Evolutionary conservation across 352 stramenopile species (phyloP), one percentile per base, ranked within the genome.

Genomic region (Phytophthora pseudosyringae): DNA sequence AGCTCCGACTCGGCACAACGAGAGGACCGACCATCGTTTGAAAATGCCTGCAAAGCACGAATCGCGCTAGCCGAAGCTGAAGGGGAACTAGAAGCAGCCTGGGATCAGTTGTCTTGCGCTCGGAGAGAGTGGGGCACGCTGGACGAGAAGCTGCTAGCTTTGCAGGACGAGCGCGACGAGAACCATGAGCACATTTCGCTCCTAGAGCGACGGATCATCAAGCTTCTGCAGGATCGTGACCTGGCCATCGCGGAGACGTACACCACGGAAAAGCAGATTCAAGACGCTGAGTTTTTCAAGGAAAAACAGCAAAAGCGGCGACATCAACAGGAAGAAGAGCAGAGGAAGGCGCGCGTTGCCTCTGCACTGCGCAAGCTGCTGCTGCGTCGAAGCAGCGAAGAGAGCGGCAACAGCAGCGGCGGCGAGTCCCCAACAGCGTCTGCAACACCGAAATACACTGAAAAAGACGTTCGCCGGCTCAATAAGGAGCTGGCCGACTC

Each of bases 151-250:
- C 47, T 88, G 15, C 9, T 66, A 15, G 58, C 65, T 31, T 49
- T 90, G 9, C 62, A 81, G 13, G 67, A 78, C 15, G 77, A 92
- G 43, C 61, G 67, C 2, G 71, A 81, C 11, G 64, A 69, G 25
- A 88, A 71, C 54, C 66, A 47, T 29, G 71, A 88, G 53, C 67
- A 71, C 13, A 89, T 92, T 48, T 67, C 74, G 11, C 69, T 92
- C 18, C 69, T 90, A 9, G 83, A 92, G 51, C 73, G 81, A n/a
- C 76, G 81, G 11, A 89, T 92, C 44, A 80, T 83, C 48, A 90
- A 92, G 56, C 76, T 88, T n/a, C 41, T 92, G 28, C 80, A 90
- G 47, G 81, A 92, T 48, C 80, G 83, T 21, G 83, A 90, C 50
- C 56, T 89, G 35, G 81, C 80, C 28, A 92, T 92, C 28, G 80